Evolutionary conservation across 2,329 filamentous ascomycete genomes (phyloP).

Genomic region (Penicillium sp.): DNA sequence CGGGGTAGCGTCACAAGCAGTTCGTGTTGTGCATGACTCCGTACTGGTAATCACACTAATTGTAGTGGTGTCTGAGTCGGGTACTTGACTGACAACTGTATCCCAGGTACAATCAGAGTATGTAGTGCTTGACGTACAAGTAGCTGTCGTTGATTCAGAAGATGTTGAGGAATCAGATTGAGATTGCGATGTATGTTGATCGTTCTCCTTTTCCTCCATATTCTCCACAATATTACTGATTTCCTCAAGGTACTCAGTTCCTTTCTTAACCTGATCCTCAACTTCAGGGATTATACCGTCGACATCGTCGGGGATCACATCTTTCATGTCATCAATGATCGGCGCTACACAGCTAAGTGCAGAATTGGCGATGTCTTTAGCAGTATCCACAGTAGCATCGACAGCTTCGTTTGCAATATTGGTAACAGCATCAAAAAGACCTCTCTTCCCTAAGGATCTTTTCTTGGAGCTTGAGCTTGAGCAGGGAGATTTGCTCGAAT

Average conservation of each 20-base stretch:
- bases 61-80: background rate
- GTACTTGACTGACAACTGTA: background rate
- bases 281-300: background rate
- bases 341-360: background rate
- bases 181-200: background rate
- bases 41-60: background rate
- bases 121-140: background rate
- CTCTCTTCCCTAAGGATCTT: background rate
- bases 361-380: background rate
- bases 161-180: background rate
- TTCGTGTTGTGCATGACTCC: background rate
- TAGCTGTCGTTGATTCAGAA: background rate
- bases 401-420: background rate
- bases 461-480: background rate
- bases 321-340: background rate
- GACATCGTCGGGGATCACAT: background rate
- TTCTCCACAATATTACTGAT: background rate
- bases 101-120: background rate
- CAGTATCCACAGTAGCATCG: background rate
- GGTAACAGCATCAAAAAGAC: background rate
- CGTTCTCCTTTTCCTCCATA: background rate
- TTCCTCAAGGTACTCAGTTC: background rate
- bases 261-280: background rate
- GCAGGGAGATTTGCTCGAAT: background rate
- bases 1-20: background rate